Conservation (phyloP, 2,329 filamentous ascomycete species). For the Sclerotiophoma versabilis region DNA sequence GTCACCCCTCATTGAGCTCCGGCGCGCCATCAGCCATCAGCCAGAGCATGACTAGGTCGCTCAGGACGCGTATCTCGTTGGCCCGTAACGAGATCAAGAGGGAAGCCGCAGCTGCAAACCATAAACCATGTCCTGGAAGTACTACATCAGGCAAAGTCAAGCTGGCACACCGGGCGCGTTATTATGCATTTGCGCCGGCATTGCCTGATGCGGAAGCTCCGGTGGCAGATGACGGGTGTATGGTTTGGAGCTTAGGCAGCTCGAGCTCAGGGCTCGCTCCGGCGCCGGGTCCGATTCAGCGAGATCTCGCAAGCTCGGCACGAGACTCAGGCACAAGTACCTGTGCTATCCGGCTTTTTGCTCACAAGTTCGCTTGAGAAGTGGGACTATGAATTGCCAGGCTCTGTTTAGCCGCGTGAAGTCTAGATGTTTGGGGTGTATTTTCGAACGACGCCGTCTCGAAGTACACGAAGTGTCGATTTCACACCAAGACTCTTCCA, state of each 20-base stretch:
- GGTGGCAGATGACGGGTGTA: slow-evolving; percentile 10
- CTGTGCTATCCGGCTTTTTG: neutral
- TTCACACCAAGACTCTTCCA: neutral
- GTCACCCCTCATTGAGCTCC: slow-evolving; percentile 17
- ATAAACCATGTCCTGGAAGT: neutral
- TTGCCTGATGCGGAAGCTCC: slow-evolving; percentile 12
- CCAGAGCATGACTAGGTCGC: neutral
- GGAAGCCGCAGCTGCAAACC: neutral
- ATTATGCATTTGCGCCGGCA: slow-evolving; percentile 14
- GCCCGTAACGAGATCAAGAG: neutral
- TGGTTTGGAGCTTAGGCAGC: neutral
- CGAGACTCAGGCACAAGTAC: slow-evolving; percentile 1
- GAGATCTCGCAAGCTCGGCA: slow-evolving; percentile 1
- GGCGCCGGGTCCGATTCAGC: slow-evolving; percentile 15
- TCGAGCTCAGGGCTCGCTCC: slow-evolving; percentile 12
- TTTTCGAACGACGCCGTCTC: neutral
- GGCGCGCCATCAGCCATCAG: slow-evolving; percentile 10
- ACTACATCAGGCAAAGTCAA: neutral
- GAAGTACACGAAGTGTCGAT: neutral
- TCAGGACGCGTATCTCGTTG: neutral
- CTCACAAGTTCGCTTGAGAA: neutral
- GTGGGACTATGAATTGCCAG: neutral
- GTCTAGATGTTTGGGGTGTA: neutral
- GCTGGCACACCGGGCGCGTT: neutral
- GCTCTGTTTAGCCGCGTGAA: neutral